These are phyloP conservation scores for Fusarium sp. DNA, from an alignment of 2,329 filamentous ascomycete species.

Conservation along the genomic window DNA sequence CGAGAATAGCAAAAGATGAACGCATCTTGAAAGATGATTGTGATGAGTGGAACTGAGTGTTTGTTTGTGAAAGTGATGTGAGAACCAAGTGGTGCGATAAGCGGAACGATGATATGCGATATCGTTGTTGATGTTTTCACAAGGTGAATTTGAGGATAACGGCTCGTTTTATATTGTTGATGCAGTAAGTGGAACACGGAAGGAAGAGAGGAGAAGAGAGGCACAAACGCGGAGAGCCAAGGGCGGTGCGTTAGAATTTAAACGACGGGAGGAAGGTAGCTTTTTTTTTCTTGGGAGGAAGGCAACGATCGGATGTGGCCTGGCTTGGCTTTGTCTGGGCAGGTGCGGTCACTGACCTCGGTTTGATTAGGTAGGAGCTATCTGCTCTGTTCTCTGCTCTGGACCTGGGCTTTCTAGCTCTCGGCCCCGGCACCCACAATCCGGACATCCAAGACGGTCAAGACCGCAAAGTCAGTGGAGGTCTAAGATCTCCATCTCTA, in stretches of 20 bases:
- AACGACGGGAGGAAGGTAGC: constrained; percentile 20
- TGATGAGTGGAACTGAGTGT: background rate
- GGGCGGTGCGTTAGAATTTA: constrained; percentile 43
- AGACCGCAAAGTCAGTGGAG: background rate
- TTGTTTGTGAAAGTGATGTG: constrained; percentile 19
- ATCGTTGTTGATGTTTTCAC: constrained; percentile 24
- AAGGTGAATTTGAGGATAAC: constrained; percentile 2
- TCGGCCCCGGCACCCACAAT: constrained; percentile 40
- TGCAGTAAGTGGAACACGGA: constrained; percentile 18
- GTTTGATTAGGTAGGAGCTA: constrained; percentile 41
- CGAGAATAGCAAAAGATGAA: constrained; percentile 53
- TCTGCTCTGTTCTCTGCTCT: constrained; percentile 12
- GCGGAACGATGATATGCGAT: constrained; percentile 42
- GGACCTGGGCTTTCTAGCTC: background rate
- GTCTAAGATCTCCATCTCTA: constrained; percentile 15
- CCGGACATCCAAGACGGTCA: constrained; percentile 17
- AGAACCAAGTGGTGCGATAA: constrained; percentile 18
- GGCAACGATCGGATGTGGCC: constrained; percentile 40
- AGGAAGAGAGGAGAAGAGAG: constrained; percentile 19
- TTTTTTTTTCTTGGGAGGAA: constrained; percentile 25
- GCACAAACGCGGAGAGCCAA: constrained; percentile 5
- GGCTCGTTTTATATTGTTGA: constrained; percentile 29
- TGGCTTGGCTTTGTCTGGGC: constrained; percentile 40
- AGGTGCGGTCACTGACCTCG: constrained; percentile 41
- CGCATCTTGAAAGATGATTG: constrained; percentile 53